A percentile compares a stretch with the other conserved stretches of the same genome.
phyloP scores from a whole-genome alignment of 163 green algal genomes.

The Chlamydomonas reinhardtii region DNA sequence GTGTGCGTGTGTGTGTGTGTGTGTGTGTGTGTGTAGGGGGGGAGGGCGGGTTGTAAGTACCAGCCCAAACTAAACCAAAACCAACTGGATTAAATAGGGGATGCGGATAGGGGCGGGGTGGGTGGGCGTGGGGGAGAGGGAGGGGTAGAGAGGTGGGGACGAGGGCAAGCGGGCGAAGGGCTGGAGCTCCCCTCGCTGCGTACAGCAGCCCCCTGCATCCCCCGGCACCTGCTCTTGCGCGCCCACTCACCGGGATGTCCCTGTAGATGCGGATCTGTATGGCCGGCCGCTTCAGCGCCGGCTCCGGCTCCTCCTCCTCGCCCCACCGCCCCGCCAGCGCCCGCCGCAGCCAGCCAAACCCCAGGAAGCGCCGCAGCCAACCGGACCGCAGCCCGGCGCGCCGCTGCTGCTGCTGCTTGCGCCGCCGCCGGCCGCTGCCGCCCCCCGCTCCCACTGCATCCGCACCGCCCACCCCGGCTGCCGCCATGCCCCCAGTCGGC shows the following conservation, averaged over 20 bases:
- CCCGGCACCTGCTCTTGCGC: too few relatives aligned
- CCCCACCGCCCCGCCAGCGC: background rate
- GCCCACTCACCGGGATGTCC: slow-evolving; percentile 62
- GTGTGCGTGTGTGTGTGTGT: too few relatives aligned
- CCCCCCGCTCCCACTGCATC: background rate
- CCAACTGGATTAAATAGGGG: background rate
- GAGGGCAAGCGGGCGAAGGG: too few relatives aligned
- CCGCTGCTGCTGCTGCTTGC: too few relatives aligned
- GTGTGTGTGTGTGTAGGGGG: background rate
- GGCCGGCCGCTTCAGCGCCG: slow-evolving; percentile 29
- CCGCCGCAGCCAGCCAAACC: background rate
- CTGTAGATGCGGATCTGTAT: slow-evolving; percentile 67
- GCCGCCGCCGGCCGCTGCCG: background rate
- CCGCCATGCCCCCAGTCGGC: too few relatives aligned
- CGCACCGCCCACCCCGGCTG: background rate
- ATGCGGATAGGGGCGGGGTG: background rate
- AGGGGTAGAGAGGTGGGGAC: background rate
- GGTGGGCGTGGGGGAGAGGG: background rate
- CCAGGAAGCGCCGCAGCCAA: slow-evolving; percentile 30
- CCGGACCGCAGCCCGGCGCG: slow-evolving; percentile 17
- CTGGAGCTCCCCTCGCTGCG: too few relatives aligned
- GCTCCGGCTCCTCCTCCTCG: background rate
- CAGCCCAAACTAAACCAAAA: too few relatives aligned
- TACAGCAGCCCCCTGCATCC: too few relatives aligned
- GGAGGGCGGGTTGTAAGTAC: too few relatives aligned